Conservation (phyloP, 139 green algal genomes). For the Diplosphaera chodatii region DNA sequence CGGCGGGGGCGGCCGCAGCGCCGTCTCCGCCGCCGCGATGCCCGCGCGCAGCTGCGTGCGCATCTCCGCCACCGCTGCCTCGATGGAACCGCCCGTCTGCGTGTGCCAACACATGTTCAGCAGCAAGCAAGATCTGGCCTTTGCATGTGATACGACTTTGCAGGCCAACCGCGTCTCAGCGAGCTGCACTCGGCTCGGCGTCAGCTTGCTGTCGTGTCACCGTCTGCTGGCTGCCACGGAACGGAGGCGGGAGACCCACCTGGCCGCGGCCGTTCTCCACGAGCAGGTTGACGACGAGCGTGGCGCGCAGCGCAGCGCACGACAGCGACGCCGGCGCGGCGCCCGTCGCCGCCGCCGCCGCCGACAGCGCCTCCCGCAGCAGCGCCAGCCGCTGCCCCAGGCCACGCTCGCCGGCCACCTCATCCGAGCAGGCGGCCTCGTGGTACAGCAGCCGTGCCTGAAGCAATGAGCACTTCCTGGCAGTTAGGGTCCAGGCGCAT, state of each 20-base stretch:
- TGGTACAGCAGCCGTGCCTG: slow-evolving; percentile 61
- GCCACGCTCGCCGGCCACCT: background rate
- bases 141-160: no score
- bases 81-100: slow-evolving; percentile 7
- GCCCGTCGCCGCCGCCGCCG: slow-evolving; percentile 23
- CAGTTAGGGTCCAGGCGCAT: no score
- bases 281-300: slow-evolving; percentile 52
- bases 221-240: no score
- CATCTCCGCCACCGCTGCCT: slow-evolving; percentile 9
- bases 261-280: slow-evolving; percentile 38
- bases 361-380: slow-evolving; percentile 35
- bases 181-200: no score
- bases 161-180: no score
- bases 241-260: background rate
- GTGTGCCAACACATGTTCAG: background rate
- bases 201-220: no score
- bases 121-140: no score
- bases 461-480: no score
- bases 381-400: slow-evolving; percentile 32
- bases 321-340: slow-evolving; percentile 41
- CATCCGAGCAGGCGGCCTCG: slow-evolving; percentile 39
- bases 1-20: slow-evolving; percentile 26
- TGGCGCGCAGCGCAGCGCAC: slow-evolving; percentile 42
- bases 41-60: slow-evolving; percentile 29
- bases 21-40: slow-evolving; percentile 31